Evolutionary conservation across 2,329 filamentous ascomycete genomes (phyloP).

Genomic region (Pseudogymnoascus sp.): DNA sequence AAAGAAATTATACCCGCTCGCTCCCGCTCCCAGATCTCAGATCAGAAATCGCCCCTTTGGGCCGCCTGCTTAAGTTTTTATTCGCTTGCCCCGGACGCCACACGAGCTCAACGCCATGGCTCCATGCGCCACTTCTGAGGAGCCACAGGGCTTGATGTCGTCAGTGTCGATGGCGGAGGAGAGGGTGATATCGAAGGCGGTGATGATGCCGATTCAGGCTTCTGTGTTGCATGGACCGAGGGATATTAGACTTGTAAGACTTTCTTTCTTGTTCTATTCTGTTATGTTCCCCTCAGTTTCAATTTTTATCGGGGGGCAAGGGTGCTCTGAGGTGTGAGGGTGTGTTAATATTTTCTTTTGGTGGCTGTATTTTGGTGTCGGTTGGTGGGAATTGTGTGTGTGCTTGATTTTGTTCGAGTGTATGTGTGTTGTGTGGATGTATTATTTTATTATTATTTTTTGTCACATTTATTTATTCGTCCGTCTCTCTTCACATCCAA

Average conservation of each 20-base stretch:
- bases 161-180: constrained; percentile 22
- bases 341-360: not conserved
- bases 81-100: not conserved
- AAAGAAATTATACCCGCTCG: constrained; percentile 5
- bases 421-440: constrained; percentile 45
- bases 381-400: not conserved
- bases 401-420: constrained; percentile 51
- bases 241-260: constrained; percentile 47
- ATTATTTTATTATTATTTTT: not conserved
- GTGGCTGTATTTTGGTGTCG: not conserved
- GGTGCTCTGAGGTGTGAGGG: not conserved
- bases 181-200: not conserved
- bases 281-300: not conserved
- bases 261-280: not conserved
- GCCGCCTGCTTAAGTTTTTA: not conserved
- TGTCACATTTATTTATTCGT: constrained; percentile 27
- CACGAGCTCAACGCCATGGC: not conserved
- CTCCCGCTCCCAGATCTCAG: not conserved
- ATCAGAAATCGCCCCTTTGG: constrained; percentile 5
- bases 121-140: constrained; percentile 5
- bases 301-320: constrained; percentile 14
- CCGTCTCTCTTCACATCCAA: constrained; percentile 57
- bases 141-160: constrained; percentile 28
- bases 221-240: constrained; percentile 50
- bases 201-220: constrained; percentile 34